These are phyloP conservation scores for Boletus calvinii DNA, from an alignment of 1,284 basidiomycete species.

Conservation along the genomic window DNA sequence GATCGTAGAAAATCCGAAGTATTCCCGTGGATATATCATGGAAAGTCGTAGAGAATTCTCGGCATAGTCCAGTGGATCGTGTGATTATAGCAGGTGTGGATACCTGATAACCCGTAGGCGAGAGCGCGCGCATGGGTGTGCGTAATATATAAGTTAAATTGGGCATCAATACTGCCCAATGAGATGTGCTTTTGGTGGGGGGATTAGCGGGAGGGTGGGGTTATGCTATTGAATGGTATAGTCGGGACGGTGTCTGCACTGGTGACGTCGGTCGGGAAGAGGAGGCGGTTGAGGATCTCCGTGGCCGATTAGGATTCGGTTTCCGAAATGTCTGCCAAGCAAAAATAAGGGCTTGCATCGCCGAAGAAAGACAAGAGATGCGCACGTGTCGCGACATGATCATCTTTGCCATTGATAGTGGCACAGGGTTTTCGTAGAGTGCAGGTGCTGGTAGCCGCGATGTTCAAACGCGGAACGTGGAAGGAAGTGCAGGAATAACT, in stretches of 20 bases:
- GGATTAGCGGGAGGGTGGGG: slow-evolving; percentile 14
- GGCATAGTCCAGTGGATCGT: slow-evolving; percentile 17
- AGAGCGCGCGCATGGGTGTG: slow-evolving; percentile 26
- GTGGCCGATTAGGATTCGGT: slow-evolving; percentile 32
- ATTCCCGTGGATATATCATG: slow-evolving; percentile 29
- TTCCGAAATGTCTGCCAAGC: slow-evolving; percentile 30
- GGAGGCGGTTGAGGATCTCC: slow-evolving; percentile 25
- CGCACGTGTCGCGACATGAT: slow-evolving; percentile 36
- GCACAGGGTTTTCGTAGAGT: slow-evolving; percentile 34
- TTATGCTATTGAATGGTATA: slow-evolving; percentile 37
- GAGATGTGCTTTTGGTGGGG: slow-evolving; percentile 19
- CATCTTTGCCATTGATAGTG: slow-evolving; percentile 35
- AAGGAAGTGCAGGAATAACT: slow-evolving; percentile 10
- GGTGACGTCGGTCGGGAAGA: slow-evolving; percentile 23
- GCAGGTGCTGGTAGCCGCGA: slow-evolving; percentile 25
- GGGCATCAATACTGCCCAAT: slow-evolving; percentile 7
- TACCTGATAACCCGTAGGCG: slow-evolving; percentile 17
- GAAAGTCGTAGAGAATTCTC: slow-evolving; percentile 23
- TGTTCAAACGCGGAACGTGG: slow-evolving; percentile 1
- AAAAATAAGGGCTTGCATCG: background rate
- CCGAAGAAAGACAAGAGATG: background rate
- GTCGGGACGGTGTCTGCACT: slow-evolving; percentile 33
- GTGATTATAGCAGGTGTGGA: slow-evolving; percentile 30
- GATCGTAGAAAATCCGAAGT: slow-evolving; percentile 24
- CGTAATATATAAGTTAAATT: slow-evolving; percentile 32